Conservation (phyloP, 176 grass and related monocot species). For the Zizania latifolia region DNA sequence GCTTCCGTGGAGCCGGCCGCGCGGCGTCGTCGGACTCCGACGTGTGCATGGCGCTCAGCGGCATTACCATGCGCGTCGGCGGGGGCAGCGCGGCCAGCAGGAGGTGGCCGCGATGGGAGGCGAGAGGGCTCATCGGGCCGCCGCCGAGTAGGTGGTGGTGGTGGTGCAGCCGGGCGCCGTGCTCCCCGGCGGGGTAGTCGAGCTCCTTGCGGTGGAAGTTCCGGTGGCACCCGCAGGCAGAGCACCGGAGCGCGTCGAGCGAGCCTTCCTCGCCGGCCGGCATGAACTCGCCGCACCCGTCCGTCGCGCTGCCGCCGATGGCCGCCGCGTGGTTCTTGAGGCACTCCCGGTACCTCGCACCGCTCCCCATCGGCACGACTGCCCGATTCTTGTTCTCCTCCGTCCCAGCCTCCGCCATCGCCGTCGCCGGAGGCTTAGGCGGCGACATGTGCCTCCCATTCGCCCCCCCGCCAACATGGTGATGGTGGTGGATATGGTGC, state of each 20-base stretch:
- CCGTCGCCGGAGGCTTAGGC: slow-evolving; percentile 6
- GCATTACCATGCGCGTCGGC: slow-evolving; percentile 68
- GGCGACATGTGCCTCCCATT: slow-evolving; percentile 30
- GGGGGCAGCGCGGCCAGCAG: slow-evolving; percentile 30
- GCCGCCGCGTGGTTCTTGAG: slow-evolving; percentile 92
- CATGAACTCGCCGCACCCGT: slow-evolving; percentile 94
- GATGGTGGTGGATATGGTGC: slow-evolving; percentile 49
- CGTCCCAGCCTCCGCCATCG: slow-evolving; percentile 11
- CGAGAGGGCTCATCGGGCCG: slow-evolving; percentile 11
- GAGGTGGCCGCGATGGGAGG: slow-evolving; percentile 24
- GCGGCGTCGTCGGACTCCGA: slow-evolving; percentile 68
- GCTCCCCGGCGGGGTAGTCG: background rate
- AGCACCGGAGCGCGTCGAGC: slow-evolving; percentile 71
- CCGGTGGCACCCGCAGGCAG: slow-evolving; percentile 79
- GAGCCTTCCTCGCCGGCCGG: slow-evolving; percentile 55
- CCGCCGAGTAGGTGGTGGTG: slow-evolving; percentile 12
- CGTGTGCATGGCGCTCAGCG: slow-evolving; percentile 72
- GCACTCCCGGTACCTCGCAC: slow-evolving; percentile 77
- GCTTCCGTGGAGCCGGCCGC: slow-evolving; percentile 40
- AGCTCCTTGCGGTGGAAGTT: slow-evolving; percentile 91
- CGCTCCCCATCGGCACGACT: no score
- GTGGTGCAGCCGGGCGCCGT: background rate
- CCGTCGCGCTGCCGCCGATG: slow-evolving; percentile 81
- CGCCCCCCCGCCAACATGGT: background rate
- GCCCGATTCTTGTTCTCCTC: slow-evolving; percentile 30